Evolutionary conservation across 1,284 basidiomycete species (phyloP), one percentile per base, ranked within the genome.

Genomic region (Cryptococcus sp.): DNA sequence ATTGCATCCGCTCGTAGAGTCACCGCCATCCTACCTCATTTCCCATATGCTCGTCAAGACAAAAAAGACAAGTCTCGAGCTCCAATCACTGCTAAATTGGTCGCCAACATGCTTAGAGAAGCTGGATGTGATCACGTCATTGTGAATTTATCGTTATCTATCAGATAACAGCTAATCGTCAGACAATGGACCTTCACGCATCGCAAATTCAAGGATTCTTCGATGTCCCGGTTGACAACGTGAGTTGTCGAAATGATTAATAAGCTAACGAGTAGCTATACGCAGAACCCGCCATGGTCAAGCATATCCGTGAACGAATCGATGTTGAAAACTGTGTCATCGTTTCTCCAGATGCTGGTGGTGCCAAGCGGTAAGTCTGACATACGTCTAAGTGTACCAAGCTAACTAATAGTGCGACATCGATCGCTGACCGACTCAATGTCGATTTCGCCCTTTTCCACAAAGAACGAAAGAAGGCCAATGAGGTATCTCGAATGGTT

Each of bases 191-290:
- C 77, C 78, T 97, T 64, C 91, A 97, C 72, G 92, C 93, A 45
- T 92, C 90, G n/a, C 93, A 96, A 72, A 97, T 97, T 60, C 93
- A 99, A 77, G 96, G 96, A 32, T 99, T 99, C 81, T 99, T 99
- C 75, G 94, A 98, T 75, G 94, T 98, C n/a, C 96, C 96, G 16
- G 94, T 98, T 57, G 94, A 99, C 81, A 97, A 97, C 32, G 92
- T 96, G 74, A 82, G 91, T 84, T 21, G 9, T 28, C 22, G 14
- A 34, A 41, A 19, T 9, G 10, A 41, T 9, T 21, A 7, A 10
- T 21, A 19, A 41, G 11, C 19, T 9, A 34, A n/a, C n/a, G 34
- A 31, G 1, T 57, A 94, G 89, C 85, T 98, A 39, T 99, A 92
- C 74, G 94, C 94, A 63, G 96, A 99, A 74, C 96, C 96, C 11